Conservation (phyloP, 2,329 filamentous ascomycete species). For the Hypoxylon sp. region DNA sequence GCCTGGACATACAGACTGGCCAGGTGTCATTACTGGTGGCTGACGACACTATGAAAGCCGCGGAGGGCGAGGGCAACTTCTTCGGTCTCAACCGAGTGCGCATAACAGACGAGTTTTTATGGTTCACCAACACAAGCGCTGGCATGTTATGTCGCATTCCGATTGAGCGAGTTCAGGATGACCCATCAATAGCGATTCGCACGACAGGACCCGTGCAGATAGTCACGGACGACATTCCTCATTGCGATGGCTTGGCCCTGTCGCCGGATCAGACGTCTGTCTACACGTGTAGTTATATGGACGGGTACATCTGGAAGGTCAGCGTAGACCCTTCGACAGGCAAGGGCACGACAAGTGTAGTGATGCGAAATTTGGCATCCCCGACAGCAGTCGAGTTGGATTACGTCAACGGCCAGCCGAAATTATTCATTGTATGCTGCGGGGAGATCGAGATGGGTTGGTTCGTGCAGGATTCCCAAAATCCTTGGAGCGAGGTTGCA, state of each 20-base stretch:
- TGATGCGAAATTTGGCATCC: conserved; percentile 50
- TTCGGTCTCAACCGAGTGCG: conserved; percentile 53
- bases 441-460: conserved; percentile 54
- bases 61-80: conserved; percentile 42
- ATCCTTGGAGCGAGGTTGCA: conserved; percentile 49
- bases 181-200: conserved; percentile 44
- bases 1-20: conserved; percentile 49
- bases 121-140: conserved; percentile 53
- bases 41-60: conserved; percentile 48
- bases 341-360: conserved; percentile 38
- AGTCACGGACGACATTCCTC: conserved; percentile 47
- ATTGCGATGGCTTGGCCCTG: conserved; percentile 52
- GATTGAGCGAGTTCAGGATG: conserved; percentile 41
- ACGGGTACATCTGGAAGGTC: conserved; percentile 50
- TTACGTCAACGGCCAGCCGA: conserved; percentile 41
- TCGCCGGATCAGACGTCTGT: conserved; percentile 43
- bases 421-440: conserved; percentile 52
- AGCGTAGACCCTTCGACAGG: conserved; percentile 45
- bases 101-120: conserved; percentile 47
- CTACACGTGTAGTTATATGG: conserved; percentile 52
- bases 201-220: conserved; percentile 46
- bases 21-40: conserved; percentile 43
- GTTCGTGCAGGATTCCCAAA: conserved; percentile 46
- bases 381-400: conserved; percentile 51
- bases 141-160: conserved; percentile 52